Percentiles rank a stretch among this genome's conserved stretches.
Evolutionary conservation across 352 stramenopile species (phyloP).

Genomic region (Pythium rhizo-oryzae): DNA sequence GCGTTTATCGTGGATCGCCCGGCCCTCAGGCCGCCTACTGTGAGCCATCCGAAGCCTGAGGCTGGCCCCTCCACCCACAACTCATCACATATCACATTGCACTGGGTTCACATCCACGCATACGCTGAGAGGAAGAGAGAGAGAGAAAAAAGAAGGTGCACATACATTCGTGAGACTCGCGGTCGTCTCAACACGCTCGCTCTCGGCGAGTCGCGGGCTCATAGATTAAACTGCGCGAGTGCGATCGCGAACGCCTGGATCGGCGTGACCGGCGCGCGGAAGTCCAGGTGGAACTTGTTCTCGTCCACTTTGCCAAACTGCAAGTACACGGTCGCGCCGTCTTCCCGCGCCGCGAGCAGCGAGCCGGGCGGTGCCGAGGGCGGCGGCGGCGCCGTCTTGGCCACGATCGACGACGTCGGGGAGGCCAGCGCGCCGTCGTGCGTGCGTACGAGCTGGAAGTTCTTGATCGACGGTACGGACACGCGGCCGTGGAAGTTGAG

Average conservation of each 20-base stretch:
- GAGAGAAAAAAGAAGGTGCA: no score
- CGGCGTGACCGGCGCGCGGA: conserved; percentile 66
- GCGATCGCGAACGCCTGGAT: conserved; percentile 75
- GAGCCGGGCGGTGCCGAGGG: neutral
- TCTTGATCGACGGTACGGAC: conserved; percentile 76
- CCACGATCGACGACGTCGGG: neutral
- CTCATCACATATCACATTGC: no score
- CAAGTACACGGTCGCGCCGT: conserved; percentile 40
- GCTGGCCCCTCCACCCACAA: no score
- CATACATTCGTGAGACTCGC: no score
- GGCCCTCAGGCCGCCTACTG: no score
- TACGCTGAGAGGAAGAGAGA: no score
- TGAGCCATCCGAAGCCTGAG: no score
- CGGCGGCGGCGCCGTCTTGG: conserved; percentile 4
- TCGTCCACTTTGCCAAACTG: conserved; percentile 84
- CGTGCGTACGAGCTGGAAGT: conserved; percentile 68
- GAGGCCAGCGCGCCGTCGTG: conserved; percentile 15
- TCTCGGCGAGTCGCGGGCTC: neutral
- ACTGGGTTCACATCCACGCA: no score
- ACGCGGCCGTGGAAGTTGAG: conserved; percentile 86
- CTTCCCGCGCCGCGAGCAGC: neutral
- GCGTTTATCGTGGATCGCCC: no score
- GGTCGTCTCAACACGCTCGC: no score
- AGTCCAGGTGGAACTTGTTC: conserved; percentile 84
- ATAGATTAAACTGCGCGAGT: conserved; percentile 62